Base-by-base conservation (phyloP, 2,329 filamentous ascomycete genomes). In the Thielaviopsis populi region DNA sequence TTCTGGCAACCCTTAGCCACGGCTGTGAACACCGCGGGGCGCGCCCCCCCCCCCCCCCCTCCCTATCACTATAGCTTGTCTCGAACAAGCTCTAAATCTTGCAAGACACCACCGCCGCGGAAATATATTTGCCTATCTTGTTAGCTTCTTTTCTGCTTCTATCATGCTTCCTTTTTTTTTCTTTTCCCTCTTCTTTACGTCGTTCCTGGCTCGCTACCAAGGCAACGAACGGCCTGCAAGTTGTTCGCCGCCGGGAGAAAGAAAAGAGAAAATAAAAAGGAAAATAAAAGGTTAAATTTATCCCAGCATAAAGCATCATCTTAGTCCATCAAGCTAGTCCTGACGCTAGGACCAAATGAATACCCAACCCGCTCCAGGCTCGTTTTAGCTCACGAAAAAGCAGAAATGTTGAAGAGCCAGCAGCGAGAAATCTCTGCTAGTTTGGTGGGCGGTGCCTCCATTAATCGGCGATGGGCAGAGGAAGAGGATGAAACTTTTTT, bases 281-380 rank as follows among this genome's bases (percentile, higher is more conserved):
- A 4, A n/a, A 4, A n/a, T n/a, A 17, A 17, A 8, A 33, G 27
- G 11, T 56, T 56, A 56, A 56, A 33, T 33, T 56, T 56, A 56
- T 56, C 53, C 53, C n/a, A 10, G 53, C 53, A 56, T 56, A 56
- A 56, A 56, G 37, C 24, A 37, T 56, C 53, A 56, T 56, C 27
- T 56, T 56, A 56, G 53, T 37, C n/a, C 17, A 17, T 11, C 13
- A 56, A 56, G 53, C 53, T 56, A 56, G 53, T 37, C 53, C 30
- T 19, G 53, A 33, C 30, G 53, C 53, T 56, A 37, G 53, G 53
- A 37, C 53, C 53, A 56, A 33, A 56, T 37, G n/a, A 56, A 56
- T 56, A 33, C 53, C 53, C n/a, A 56, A 37, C 53, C 27, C 24
- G 53, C 53, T 10, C n/a, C 53, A 37, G n/a, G 27, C 53, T 37